phyloP scores from a whole-genome alignment of 2,329 filamentous ascomycete genomes.

The Zasmidium cellare region DNA sequence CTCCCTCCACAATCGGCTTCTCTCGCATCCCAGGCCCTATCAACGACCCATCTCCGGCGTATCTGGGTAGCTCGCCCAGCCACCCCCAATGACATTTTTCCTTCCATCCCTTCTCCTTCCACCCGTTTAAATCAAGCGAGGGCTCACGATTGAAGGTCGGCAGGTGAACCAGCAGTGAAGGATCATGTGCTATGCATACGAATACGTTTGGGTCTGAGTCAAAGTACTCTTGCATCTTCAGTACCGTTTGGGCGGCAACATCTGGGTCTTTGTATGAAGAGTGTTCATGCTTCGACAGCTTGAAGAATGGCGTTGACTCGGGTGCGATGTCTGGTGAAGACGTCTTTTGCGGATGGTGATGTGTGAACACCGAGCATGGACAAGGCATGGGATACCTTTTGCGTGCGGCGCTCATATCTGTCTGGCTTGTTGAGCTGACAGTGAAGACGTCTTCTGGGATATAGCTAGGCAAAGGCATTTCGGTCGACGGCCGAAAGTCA shows the following conservation, averaged over 20 bases:
- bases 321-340: not conserved
- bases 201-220: constrained; percentile 11
- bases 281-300: not conserved
- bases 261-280: constrained; percentile 8
- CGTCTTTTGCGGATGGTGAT: not conserved
- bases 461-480: constrained; percentile 35
- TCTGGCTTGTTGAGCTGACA: not conserved
- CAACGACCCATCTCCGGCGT: not conserved
- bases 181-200: constrained; percentile 14
- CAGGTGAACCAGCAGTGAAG: not conserved
- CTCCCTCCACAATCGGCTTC: not conserved
- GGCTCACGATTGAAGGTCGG: constrained; percentile 2
- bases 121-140: constrained; percentile 6
- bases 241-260: not conserved
- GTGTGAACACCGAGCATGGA: constrained; percentile 2
- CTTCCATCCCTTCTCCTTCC: constrained; percentile 13
- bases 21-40: not conserved
- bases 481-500: constrained; percentile 37
- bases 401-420: not conserved
- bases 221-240: constrained; percentile 7
- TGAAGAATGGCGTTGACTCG: constrained; percentile 1
- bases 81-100: constrained; percentile 6
- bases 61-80: constrained; percentile 4
- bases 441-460: constrained; percentile 3
- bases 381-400: not conserved